Base-by-base conservation (phyloP, 306 rosid species). In the Cucumis cinereus region DNA sequence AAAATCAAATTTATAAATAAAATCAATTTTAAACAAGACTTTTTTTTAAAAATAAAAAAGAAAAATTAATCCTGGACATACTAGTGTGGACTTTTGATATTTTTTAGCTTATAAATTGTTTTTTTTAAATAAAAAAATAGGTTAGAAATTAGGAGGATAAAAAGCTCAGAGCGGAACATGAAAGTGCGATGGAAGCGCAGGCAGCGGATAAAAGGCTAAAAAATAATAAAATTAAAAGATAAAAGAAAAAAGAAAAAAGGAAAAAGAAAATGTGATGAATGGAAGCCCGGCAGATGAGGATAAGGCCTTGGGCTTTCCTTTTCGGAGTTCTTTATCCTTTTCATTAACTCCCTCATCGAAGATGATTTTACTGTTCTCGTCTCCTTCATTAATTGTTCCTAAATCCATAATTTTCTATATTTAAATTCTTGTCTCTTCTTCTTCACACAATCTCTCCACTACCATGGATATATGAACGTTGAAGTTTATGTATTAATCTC, bases 251-350 rank as follows among this genome's bases (percentile, higher is more conserved):
- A 17, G n/a, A 35, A 67, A 40, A 67, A 6, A 16, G 1, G 14
- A 16, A 50, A 16, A 50, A 50, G 16, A 50, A 16, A 53, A 53
- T 20, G 33, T 22, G 53, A 49, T 23, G 12, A 30, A 22, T 41
- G 75, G 22, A 70, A 70, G 57, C 22, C 75, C 57, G 75, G 75
- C 75, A 70, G 58, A 26, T 47, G 75, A 30, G 76, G 60, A 72
- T 47, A 72, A 72, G 76, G 60, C 60, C 55, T 72, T 30, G 26
- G 60, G 24, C 60, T 26, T 47, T 72, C 60, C 43, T 26, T 47
- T 49, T 72, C 13, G 8, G 54, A 20, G 10, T 68, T 68, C 35
- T 68, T 72, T 52, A 72, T 72, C 59, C 17, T 14, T 41, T 41
- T 12, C 28, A n/a, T 40, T 43, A 19, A 45, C 74, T 43, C 56